A percentile compares a stretch with the other conserved stretches of the same genome.
These are phyloP conservation scores for Sphaerulina musiva DNA, from an alignment of 2,329 filamentous ascomycete genomes.

Conservation along the genomic window DNA sequence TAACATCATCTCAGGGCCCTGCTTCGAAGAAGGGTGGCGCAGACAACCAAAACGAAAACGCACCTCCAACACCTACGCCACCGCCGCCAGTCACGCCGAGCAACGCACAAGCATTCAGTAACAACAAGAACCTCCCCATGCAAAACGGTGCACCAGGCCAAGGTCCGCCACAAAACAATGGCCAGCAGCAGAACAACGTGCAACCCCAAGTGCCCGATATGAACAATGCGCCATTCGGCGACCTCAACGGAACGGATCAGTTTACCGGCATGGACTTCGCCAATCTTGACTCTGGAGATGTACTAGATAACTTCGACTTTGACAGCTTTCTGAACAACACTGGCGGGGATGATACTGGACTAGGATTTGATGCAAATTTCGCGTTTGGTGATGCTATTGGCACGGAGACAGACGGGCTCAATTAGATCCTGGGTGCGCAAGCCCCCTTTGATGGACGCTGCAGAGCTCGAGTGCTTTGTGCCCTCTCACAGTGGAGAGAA, in stretches of 20 bases:
- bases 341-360: constrained; percentile 37
- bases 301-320: constrained; percentile 62
- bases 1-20: constrained; percentile 13
- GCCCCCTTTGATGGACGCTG: neutral
- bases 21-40: constrained; percentile 38
- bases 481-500: neutral
- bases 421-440: neutral
- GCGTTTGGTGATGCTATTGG: constrained; percentile 30
- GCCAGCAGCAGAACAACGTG: constrained; percentile 21
- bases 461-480: neutral
- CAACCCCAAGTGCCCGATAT: constrained; percentile 29
- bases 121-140: constrained; percentile 33
- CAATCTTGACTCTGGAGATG: constrained; percentile 52
- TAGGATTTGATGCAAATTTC: constrained; percentile 35
- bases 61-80: constrained; percentile 44
- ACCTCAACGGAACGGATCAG: constrained; percentile 34
- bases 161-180: constrained; percentile 30
- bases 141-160: constrained; percentile 31
- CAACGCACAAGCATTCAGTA: constrained; percentile 35
- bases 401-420: constrained; percentile 19
- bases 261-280: constrained; percentile 37
- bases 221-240: constrained; percentile 38
- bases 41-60: constrained; percentile 30
- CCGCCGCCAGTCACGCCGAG: constrained; percentile 45
- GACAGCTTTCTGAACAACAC: constrained; percentile 58